phyloP scores from a whole-genome alignment of 2,329 filamentous ascomycete genomes.

The Cercospora citrullina region DNA sequence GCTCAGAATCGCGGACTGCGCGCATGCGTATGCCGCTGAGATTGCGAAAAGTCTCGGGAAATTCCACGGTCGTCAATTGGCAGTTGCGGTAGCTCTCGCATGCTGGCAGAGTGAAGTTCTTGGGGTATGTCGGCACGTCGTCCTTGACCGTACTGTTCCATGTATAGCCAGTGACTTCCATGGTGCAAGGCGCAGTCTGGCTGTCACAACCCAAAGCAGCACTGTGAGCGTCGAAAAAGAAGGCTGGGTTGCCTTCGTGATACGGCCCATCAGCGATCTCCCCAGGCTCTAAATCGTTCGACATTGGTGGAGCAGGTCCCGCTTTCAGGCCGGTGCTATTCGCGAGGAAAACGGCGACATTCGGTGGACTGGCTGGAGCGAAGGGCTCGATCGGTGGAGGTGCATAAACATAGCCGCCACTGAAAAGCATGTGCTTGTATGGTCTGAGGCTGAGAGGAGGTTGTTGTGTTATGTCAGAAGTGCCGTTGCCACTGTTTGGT shows the following conservation, averaged over 20 bases:
- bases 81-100: slow-evolving; percentile 47
- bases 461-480: slow-evolving; percentile 37
- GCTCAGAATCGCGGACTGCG: slow-evolving; percentile 43
- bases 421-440: slow-evolving; percentile 55
- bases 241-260: slow-evolving; percentile 44
- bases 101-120: slow-evolving; percentile 45
- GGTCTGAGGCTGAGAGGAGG: slow-evolving; percentile 46
- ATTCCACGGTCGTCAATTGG: slow-evolving; percentile 46
- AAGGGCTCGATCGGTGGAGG: slow-evolving; percentile 49
- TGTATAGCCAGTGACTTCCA: slow-evolving; percentile 50
- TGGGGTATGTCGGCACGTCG: slow-evolving; percentile 39
- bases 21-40: slow-evolving; percentile 53
- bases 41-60: slow-evolving; percentile 44
- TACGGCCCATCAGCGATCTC: slow-evolving; percentile 51
- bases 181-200: slow-evolving; percentile 42
- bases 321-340: slow-evolving; percentile 31
- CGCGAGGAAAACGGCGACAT: slow-evolving; percentile 51
- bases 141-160: slow-evolving; percentile 42
- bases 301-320: slow-evolving; percentile 10
- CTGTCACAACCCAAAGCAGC: slow-evolving; percentile 53
- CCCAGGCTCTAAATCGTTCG: slow-evolving; percentile 40
- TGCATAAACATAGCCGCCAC: slow-evolving; percentile 52
- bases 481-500: slow-evolving; percentile 27
- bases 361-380: slow-evolving; percentile 47
- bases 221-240: slow-evolving; percentile 54